phyloP scores from a whole-genome alignment of 352 stramenopile species.

The Pythium chondricola region DNA sequence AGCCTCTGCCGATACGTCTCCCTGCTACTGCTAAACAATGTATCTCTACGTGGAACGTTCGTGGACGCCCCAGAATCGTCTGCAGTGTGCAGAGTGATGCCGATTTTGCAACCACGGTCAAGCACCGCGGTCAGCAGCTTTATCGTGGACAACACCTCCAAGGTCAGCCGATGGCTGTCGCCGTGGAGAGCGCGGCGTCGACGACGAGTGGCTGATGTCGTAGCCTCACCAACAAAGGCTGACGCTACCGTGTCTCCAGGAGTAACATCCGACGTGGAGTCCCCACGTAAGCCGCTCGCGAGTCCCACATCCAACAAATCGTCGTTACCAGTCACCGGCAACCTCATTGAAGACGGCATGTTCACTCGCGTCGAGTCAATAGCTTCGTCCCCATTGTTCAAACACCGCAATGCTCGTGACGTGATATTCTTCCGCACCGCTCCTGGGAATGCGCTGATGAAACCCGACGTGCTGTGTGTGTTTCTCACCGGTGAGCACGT shows the following conservation, averaged over 20 bases:
- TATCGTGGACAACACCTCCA: conserved; percentile 1
- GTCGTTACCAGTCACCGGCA: conserved; percentile 5
- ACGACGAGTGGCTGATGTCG: conserved; percentile 7
- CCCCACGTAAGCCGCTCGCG: background rate
- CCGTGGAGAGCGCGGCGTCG: conserved; percentile 4
- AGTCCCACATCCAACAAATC: background rate
- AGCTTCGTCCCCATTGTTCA: conserved; percentile 40
- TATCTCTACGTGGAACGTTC: conserved; percentile 51
- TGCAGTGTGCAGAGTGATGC: conserved; percentile 51
- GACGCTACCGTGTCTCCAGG: conserved; percentile 13
- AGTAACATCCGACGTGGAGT: background rate
- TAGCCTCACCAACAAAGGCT: background rate
- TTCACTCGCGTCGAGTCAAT: conserved; percentile 47
- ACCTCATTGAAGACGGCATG: conserved; percentile 27
- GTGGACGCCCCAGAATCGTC: conserved; percentile 44
- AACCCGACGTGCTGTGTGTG: conserved; percentile 49
- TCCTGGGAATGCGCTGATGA: conserved; percentile 50
- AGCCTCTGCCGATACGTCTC: conserved; percentile 54
- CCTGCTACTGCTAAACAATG: conserved; percentile 42
- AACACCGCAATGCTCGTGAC: conserved; percentile 48
- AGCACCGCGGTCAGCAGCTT: conserved; percentile 5
- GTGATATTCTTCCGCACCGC: conserved; percentile 66
- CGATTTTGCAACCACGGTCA: conserved; percentile 43
- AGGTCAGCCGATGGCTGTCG: conserved; percentile 13
- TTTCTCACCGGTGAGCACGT: conserved; percentile 64